Evolutionary conservation across 345 rosid genomes (phyloP).

Genomic region (Melaleuca quinquenervia): DNA sequence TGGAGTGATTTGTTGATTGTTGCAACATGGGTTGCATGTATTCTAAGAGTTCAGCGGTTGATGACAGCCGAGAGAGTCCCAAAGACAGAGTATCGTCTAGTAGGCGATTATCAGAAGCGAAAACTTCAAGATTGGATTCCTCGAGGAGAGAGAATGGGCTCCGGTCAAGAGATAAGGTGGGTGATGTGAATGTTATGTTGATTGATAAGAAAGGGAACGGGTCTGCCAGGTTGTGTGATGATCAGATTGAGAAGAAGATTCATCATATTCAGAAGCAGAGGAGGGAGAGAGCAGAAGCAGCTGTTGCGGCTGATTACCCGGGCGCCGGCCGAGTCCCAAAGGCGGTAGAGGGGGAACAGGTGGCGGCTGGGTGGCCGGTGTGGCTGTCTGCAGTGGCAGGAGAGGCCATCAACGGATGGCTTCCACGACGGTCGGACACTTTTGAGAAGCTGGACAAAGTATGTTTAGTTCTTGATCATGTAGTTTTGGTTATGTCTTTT

Average conservation of each 20-base stretch:
- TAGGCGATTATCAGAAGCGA: slow-evolving; percentile 44
- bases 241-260: slow-evolving; percentile 32
- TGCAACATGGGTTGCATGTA: slow-evolving; percentile 65
- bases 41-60: slow-evolving; percentile 42
- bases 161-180: slow-evolving; percentile 25
- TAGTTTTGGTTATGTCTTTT: background rate
- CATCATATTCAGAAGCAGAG: slow-evolving; percentile 17
- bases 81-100: slow-evolving; percentile 29
- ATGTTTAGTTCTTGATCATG: slow-evolving; percentile 2
- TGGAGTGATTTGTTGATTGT: background rate
- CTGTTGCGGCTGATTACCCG: slow-evolving; percentile 13
- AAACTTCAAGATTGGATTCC: slow-evolving; percentile 43
- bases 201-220: slow-evolving; percentile 42
- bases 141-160: slow-evolving; percentile 50
- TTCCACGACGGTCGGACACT: slow-evolving; percentile 51
- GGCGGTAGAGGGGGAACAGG: slow-evolving; percentile 43
- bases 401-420: slow-evolving; percentile 83
- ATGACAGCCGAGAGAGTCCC: slow-evolving; percentile 28
- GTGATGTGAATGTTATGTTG: slow-evolving; percentile 38
- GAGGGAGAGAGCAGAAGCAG: slow-evolving; percentile 18
- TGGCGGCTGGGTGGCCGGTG: slow-evolving; percentile 83
- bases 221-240: slow-evolving; percentile 35
- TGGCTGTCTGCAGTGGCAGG: slow-evolving; percentile 82
- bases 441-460: slow-evolving; percentile 84
- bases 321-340: slow-evolving; percentile 25